These are phyloP conservation scores for Ustilago cynodontis DNA, from an alignment of 1,284 basidiomycete species.

Conservation along the genomic window DNA sequence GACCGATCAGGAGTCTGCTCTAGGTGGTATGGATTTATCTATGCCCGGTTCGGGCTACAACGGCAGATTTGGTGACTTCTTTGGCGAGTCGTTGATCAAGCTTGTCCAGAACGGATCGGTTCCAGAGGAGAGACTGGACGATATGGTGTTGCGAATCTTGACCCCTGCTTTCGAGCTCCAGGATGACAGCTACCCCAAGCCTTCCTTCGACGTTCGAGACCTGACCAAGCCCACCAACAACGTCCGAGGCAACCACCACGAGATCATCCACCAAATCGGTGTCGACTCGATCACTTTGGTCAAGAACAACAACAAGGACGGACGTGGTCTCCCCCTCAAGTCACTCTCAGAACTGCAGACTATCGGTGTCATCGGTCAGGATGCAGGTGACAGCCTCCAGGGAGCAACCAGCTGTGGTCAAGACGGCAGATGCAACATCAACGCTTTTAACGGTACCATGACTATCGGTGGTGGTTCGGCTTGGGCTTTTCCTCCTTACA, in stretches of 20 bases:
- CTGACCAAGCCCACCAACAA: slow-evolving; percentile 46
- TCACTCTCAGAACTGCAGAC: slow-evolving; percentile 25
- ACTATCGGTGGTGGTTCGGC: slow-evolving; percentile 72
- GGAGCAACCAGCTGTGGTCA: slow-evolving; percentile 40
- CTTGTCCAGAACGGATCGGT: slow-evolving; percentile 80
- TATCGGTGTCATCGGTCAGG: slow-evolving; percentile 43
- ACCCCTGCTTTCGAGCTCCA: slow-evolving; percentile 59
- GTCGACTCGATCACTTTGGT: slow-evolving; percentile 55
- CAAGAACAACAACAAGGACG: slow-evolving; percentile 51
- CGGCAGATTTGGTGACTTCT: slow-evolving; percentile 68
- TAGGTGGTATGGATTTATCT: slow-evolving; percentile 76
- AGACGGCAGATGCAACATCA: slow-evolving; percentile 30
- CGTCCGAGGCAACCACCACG: slow-evolving; percentile 53
- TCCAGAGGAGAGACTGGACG: slow-evolving; percentile 73
- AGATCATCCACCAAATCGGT: slow-evolving; percentile 56
- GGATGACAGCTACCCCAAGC: slow-evolving; percentile 35
- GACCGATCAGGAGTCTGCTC: slow-evolving; percentile 71
- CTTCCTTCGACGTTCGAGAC: slow-evolving; percentile 49
- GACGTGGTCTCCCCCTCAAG: slow-evolving; percentile 46
- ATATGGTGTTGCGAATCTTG: slow-evolving; percentile 70
- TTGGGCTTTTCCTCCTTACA: slow-evolving; percentile 67
- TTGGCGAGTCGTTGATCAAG: slow-evolving; percentile 72
- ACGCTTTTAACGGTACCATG: slow-evolving; percentile 52
- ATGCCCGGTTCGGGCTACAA: slow-evolving; percentile 68
- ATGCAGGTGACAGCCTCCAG: slow-evolving; percentile 36